phyloP scores from a whole-genome alignment of 2,329 filamentous ascomycete genomes.

The Penicillium sp. region DNA sequence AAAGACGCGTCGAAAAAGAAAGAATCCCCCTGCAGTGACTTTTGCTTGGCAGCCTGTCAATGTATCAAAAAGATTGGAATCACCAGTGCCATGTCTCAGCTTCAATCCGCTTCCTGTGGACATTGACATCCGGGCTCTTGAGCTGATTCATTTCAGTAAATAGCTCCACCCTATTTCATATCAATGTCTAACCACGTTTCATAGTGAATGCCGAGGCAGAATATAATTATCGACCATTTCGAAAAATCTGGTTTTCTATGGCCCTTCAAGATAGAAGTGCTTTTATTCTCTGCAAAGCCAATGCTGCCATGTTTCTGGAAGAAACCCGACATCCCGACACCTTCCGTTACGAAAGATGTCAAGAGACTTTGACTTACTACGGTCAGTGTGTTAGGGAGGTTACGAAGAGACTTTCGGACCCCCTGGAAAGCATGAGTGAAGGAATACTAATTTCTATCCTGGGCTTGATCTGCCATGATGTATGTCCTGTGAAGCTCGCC shows the following conservation, averaged over 20 bases:
- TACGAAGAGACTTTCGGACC: conserved; percentile 20
- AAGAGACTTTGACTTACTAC: conserved; percentile 26
- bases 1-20: conserved; percentile 11
- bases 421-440: conserved; percentile 18
- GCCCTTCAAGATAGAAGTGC: conserved; percentile 27
- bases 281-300: conserved; percentile 29
- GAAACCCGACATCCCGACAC: conserved; percentile 17
- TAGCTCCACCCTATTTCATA: background rate
- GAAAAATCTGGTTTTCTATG: conserved; percentile 33
- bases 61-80: background rate
- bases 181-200: background rate
- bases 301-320: conserved; percentile 31
- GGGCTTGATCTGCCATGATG: conserved; percentile 31
- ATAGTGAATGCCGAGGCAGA: conserved; percentile 16
- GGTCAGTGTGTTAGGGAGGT: conserved; percentile 25
- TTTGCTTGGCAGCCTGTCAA: conserved; percentile 6
- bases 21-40: conserved; percentile 3
- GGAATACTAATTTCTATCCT: conserved; percentile 25
- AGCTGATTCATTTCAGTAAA: conserved; percentile 21
- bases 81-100: background rate
- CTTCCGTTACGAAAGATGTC: conserved; percentile 25
- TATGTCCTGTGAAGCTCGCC: conserved; percentile 12
- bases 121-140: conserved; percentile 8
- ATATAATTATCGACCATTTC: conserved; percentile 31
- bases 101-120: conserved; percentile 15